Evolutionary conservation across 1,284 basidiomycete genomes (phyloP).

Genomic region (Moesziomyces globuligerus): DNA sequence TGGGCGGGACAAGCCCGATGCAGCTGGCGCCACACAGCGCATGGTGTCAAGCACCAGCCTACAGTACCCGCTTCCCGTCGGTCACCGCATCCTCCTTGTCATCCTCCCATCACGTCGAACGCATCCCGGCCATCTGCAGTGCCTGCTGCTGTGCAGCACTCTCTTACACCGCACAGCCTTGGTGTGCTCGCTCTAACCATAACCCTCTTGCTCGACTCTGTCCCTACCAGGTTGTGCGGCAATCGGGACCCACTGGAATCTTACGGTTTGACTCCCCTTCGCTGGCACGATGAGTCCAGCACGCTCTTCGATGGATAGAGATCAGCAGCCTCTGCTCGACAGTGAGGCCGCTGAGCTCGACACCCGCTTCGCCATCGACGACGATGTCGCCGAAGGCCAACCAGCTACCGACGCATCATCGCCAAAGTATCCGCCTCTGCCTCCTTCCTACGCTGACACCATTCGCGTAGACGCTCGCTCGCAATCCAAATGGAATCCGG

Average conservation of each 20-base stretch:
- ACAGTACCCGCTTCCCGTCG: background rate
- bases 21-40: too few relatives aligned
- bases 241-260: too few relatives aligned
- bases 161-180: too few relatives aligned
- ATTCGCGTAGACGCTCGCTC: conserved; percentile 30
- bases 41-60: too few relatives aligned
- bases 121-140: too few relatives aligned
- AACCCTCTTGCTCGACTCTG: too few relatives aligned
- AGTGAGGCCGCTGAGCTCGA: conserved; percentile 39
- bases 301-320: conserved; percentile 23
- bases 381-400: conserved; percentile 37
- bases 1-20: too few relatives aligned
- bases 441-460: conserved; percentile 55
- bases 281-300: conserved; percentile 21
- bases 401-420: conserved; percentile 15
- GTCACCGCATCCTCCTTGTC: background rate
- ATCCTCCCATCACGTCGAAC: too few relatives aligned
- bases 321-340: conserved; percentile 41
- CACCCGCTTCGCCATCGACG: conserved; percentile 56
- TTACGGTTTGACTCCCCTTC: too few relatives aligned
- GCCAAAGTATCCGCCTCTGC: conserved; percentile 55
- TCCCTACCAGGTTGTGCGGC: too few relatives aligned
- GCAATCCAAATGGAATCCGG: conserved; percentile 33
- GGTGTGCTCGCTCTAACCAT: too few relatives aligned
- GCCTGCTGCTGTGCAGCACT: too few relatives aligned